phyloP scores from a whole-genome alignment of 2,329 filamentous ascomycete species.

The Colletotrichum liaoningense region DNA sequence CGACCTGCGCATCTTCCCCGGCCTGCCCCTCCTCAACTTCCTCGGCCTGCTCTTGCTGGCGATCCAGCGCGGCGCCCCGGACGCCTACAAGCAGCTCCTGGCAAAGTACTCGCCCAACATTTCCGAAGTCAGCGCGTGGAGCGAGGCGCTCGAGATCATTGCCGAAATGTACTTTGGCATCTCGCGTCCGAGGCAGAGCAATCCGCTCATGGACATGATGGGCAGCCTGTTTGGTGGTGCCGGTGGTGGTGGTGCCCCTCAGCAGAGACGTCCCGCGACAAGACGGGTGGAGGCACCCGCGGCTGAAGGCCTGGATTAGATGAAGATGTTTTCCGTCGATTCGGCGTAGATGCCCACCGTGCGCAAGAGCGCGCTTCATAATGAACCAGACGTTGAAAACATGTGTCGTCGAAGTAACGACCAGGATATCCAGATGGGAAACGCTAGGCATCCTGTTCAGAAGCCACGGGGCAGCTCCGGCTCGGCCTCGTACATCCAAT shows the following conservation, averaged over 20 bases:
- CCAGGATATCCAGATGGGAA: constrained; percentile 32
- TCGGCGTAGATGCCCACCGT: not conserved
- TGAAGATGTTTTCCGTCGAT: constrained; percentile 2
- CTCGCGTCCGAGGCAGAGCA: constrained; percentile 86
- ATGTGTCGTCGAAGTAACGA: constrained; percentile 15
- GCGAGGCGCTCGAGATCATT: constrained; percentile 84
- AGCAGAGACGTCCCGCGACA: constrained; percentile 54
- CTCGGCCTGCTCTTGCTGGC: constrained; percentile 85
- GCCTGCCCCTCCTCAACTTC: constrained; percentile 95
- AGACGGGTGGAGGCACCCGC: constrained; percentile 61
- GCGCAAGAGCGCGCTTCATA: not conserved
- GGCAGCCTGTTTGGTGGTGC: constrained; percentile 89
- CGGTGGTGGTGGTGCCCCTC: constrained; percentile 59
- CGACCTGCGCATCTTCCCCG: constrained; percentile 87
- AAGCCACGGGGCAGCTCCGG: constrained; percentile 55
- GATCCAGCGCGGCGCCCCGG: constrained; percentile 81
- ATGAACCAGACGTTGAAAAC: constrained; percentile 3
- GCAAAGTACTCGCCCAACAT: constrained; percentile 85
- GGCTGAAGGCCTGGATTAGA: constrained; percentile 70
- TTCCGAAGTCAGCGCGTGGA: constrained; percentile 82
- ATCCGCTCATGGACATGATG: constrained; percentile 98
- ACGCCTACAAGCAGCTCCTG: constrained; percentile 84
- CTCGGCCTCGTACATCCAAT: constrained; percentile 90
- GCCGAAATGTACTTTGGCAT: constrained; percentile 98
- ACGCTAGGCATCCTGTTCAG: constrained; percentile 38